These are phyloP conservation scores for Anthracocystis panici-leucophaei DNA, from an alignment of 1,284 basidiomycete species.

Conservation along the genomic window DNA sequence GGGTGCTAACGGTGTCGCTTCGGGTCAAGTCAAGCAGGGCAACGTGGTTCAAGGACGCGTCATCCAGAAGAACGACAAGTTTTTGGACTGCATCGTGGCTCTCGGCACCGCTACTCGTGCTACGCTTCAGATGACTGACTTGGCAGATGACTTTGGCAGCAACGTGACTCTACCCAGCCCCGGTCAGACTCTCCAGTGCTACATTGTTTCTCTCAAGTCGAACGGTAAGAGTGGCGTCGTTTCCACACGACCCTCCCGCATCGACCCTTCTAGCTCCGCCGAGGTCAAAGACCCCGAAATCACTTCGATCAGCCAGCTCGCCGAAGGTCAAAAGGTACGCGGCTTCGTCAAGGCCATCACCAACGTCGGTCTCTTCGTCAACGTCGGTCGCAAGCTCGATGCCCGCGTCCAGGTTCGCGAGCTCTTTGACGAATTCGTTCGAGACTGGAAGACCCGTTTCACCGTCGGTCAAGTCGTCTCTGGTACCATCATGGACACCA, in stretches of 20 bases:
- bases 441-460: conserved; percentile 92
- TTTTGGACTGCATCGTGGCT: conserved; percentile 46
- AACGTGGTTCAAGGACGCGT: conserved; percentile 46
- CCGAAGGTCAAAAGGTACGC: conserved; percentile 77
- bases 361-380: conserved; percentile 87
- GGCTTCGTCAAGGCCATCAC: conserved; percentile 90
- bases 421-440: conserved; percentile 80
- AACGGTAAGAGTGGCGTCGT: conserved; percentile 39
- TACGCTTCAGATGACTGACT: conserved; percentile 75
- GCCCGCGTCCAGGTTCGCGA: conserved; percentile 94
- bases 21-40: conserved; percentile 38
- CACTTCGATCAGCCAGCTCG: conserved; percentile 72
- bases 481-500: conserved; percentile 82
- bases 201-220: conserved; percentile 77
- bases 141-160: conserved; percentile 78
- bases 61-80: conserved; percentile 41
- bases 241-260: conserved; percentile 43
- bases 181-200: conserved; percentile 79
- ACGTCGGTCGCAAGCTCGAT: conserved; percentile 82
- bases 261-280: conserved; percentile 21
- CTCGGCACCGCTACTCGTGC: conserved; percentile 47
- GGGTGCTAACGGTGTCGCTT: conserved; percentile 11
- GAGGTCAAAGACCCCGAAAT: conserved; percentile 71
- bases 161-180: conserved; percentile 75
- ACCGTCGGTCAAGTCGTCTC: conserved; percentile 84